Base-by-base conservation (phyloP, 139 green algal genomes). In the Helicosporidium sp. region DNA sequence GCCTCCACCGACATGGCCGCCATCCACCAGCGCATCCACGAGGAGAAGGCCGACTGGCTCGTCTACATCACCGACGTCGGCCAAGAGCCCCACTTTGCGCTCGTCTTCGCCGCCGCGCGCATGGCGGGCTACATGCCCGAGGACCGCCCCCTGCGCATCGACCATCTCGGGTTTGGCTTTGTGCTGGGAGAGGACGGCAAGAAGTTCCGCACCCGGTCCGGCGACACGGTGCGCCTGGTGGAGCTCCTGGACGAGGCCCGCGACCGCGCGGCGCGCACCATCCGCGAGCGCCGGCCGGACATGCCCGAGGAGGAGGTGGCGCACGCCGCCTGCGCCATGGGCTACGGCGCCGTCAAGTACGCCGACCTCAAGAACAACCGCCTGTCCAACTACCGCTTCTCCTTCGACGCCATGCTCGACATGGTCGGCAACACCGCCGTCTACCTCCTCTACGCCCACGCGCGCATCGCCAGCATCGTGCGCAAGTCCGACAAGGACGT, bases 341-440 rank as follows among this genome's bases (percentile, higher is more conserved):
- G 86, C 44, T 94, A 94, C 52, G 84, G 81, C 28, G 88, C 86
- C 17, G 79, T 96, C 51, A 97, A 97, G 74, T 97, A 97, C 58
- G 82, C 82, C 5, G 88, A 97, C 74, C 77, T 97, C 24, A 91
- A 92, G 65, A 85, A 85, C 66, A 80, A 92, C 58, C 71, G 83
- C 26, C 61, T 66, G 19, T 91, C 88, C 54, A 92, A 97, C 69
- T 97, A 97, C 73, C 80, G 78, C 3, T 96, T 96, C 66, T 77
- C 60, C 18, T 94, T 81, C 61, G 85, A 97, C 50, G 61, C 76
- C 18, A 96, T 96, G 86, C 76, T 95, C 24, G 69, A 75, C 43
- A 63, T 92, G 42, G 79, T 83, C 58, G 88, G 88, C 58, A 94
- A 97, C 74, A 97, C 88, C 3, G 88, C 88, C 1, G 86, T 97